Conservation (phyloP, 2,329 filamentous ascomycete genomes). For the Paecilomyces variotii region DNA sequence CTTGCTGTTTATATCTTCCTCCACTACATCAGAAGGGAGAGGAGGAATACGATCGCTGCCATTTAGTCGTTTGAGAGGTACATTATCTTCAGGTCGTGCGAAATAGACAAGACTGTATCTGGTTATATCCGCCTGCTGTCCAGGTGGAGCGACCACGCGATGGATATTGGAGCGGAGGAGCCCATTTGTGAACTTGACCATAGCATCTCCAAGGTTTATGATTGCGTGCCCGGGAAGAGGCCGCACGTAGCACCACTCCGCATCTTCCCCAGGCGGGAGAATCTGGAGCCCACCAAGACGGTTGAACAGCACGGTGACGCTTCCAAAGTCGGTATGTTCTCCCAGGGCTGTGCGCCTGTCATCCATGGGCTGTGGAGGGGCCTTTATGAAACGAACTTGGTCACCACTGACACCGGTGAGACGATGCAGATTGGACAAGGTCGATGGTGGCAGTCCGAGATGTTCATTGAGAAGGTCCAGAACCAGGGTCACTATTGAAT, state of each 20-base stretch:
- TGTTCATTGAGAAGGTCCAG: slow-evolving; percentile 38
- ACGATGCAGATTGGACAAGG: slow-evolving; percentile 40
- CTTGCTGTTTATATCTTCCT: slow-evolving; percentile 32
- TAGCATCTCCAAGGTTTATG: slow-evolving; percentile 37
- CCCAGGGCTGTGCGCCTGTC: slow-evolving; percentile 39
- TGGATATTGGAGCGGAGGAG: slow-evolving; percentile 37
- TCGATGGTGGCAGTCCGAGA: slow-evolving; percentile 35
- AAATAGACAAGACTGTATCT: slow-evolving; percentile 51
- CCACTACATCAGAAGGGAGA: slow-evolving; percentile 20
- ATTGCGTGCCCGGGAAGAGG: slow-evolving; percentile 42
- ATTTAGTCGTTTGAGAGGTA: slow-evolving; percentile 34
- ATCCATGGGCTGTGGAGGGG: slow-evolving; percentile 39
- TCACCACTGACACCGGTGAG: slow-evolving; percentile 39
- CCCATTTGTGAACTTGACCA: slow-evolving; percentile 39
- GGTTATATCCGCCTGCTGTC: slow-evolving; percentile 35
- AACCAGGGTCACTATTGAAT: slow-evolving; percentile 39
- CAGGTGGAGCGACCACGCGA: slow-evolving; percentile 43
- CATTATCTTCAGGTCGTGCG: slow-evolving; percentile 42
- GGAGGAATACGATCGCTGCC: slow-evolving; percentile 27
- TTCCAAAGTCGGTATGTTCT: slow-evolving; percentile 52
- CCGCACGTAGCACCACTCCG: slow-evolving; percentile 46
- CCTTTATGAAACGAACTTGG: slow-evolving; percentile 47
- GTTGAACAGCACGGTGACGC: slow-evolving; percentile 50
- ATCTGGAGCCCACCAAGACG: slow-evolving; percentile 49
- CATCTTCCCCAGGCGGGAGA: slow-evolving; percentile 32